Evolutionary conservation across 2,329 filamentous ascomycete species (phyloP).

Genomic region (Alternaria angustiovoidea): DNA sequence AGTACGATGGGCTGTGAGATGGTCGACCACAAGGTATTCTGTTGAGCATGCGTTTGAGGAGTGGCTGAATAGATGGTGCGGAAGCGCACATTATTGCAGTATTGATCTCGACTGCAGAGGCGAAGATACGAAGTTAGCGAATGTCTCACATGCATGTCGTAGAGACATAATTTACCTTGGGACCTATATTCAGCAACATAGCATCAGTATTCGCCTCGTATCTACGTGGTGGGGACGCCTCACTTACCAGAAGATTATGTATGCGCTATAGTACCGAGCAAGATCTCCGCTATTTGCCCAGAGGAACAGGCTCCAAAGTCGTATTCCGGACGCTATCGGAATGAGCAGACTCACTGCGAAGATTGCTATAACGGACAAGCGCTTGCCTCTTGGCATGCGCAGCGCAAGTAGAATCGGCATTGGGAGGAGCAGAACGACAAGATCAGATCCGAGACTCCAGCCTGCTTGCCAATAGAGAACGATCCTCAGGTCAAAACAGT

Average conservation of each 20-base stretch:
- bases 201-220: neutral
- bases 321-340: conserved; percentile 30
- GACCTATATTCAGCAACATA: conserved; percentile 3
- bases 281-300: conserved; percentile 22
- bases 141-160: too few relatives aligned
- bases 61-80: conserved; percentile 32
- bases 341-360: conserved; percentile 34
- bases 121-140: too few relatives aligned
- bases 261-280: conserved; percentile 32
- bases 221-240: neutral
- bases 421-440: conserved; percentile 32
- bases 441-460: conserved; percentile 36
- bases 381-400: conserved; percentile 33
- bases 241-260: conserved; percentile 32
- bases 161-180: conserved; percentile 1
- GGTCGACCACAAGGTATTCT: conserved; percentile 15
- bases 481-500: conserved; percentile 26
- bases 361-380: conserved; percentile 29
- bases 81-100: conserved; percentile 38
- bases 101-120: conserved; percentile 31
- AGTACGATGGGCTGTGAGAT: conserved; percentile 19
- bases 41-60: conserved; percentile 26
- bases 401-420: conserved; percentile 35
- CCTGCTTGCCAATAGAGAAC: conserved; percentile 32
- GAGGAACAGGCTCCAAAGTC: conserved; percentile 28